phyloP scores from a whole-genome alignment of 202 grass and related monocot species.

The Bolboschoenoplectus hybrid region DNA sequence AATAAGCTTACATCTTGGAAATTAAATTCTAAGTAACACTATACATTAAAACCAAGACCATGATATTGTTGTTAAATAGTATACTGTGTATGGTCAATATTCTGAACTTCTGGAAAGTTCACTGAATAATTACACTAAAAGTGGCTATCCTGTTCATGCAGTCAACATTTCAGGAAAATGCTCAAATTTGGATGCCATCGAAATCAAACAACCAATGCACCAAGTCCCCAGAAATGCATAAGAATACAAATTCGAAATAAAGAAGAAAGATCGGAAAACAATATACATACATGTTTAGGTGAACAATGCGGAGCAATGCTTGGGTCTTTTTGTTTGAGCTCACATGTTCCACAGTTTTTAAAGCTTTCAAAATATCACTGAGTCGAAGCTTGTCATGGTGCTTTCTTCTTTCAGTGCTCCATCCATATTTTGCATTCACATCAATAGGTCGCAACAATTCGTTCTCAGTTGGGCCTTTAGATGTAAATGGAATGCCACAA shows the following conservation, averaged over 20 bases:
- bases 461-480: slow-evolving; percentile 31
- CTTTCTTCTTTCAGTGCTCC: slow-evolving; percentile 18
- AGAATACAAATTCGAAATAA: not conserved
- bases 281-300: slow-evolving; percentile 80
- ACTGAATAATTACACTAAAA: too few relatives aligned
- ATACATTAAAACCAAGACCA: too few relatives aligned
- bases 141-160: too few relatives aligned
- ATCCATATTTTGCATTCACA: slow-evolving; percentile 44
- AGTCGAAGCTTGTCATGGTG: slow-evolving; percentile 53
- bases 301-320: slow-evolving; percentile 64
- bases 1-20: too few relatives aligned
- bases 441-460: slow-evolving; percentile 58
- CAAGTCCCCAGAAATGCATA: too few relatives aligned
- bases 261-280: slow-evolving; percentile 6
- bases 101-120: too few relatives aligned
- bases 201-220: too few relatives aligned
- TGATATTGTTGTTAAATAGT: too few relatives aligned
- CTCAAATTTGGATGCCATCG: too few relatives aligned
- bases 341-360: slow-evolving; percentile 74
- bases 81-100: too few relatives aligned
- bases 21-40: too few relatives aligned
- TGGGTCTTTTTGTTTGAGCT: slow-evolving; percentile 66
- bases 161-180: too few relatives aligned
- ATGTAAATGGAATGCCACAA: slow-evolving; percentile 51
- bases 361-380: slow-evolving; percentile 63